A percentile compares a stretch with the other conserved stretches of the same genome.
phyloP scores from a whole-genome alignment of 208 protist genomes.

The Vickermania ingenoplastis region DNA sequence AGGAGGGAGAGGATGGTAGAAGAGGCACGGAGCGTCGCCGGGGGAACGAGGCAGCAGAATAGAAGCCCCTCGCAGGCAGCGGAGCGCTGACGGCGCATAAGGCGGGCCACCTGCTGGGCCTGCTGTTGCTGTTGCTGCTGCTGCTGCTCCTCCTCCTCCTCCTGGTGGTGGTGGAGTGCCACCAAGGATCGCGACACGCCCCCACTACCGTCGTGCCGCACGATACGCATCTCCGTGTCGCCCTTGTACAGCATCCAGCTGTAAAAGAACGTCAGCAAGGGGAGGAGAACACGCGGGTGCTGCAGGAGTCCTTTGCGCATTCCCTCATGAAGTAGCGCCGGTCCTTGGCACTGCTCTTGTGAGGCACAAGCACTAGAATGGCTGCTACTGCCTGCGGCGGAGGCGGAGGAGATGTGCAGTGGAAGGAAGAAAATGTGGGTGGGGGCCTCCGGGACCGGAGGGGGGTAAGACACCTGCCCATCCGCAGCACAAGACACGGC shows the following conservation, averaged over 20 bases:
- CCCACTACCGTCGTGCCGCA: background rate
- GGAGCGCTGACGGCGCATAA: background rate
- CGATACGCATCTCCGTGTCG: background rate
- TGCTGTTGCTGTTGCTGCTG: background rate
- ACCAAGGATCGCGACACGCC: background rate
- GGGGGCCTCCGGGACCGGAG: constrained; percentile 45
- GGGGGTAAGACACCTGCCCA: constrained; percentile 37
- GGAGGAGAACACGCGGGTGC: background rate
- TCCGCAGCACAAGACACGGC: constrained; percentile 30
- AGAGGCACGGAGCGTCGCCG: constrained; percentile 13
- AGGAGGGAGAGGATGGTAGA: constrained; percentile 16
- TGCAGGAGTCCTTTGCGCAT: background rate
- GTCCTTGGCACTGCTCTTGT: background rate
- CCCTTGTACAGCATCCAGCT: background rate
- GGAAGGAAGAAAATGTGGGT: constrained; percentile 71
- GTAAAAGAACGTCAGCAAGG: background rate
- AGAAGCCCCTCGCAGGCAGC: background rate
- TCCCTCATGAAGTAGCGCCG: background rate
- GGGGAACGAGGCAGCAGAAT: background rate
- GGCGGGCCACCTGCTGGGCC: background rate
- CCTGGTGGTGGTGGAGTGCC: background rate
- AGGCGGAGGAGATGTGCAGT: constrained; percentile 18
- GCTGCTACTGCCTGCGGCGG: too few relatives aligned
- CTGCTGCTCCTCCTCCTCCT: background rate
- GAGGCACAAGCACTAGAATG: too few relatives aligned